Evolutionary conservation across 2,329 filamentous ascomycete species (phyloP).

Genomic region (Pseudopyricularia cyperi): DNA sequence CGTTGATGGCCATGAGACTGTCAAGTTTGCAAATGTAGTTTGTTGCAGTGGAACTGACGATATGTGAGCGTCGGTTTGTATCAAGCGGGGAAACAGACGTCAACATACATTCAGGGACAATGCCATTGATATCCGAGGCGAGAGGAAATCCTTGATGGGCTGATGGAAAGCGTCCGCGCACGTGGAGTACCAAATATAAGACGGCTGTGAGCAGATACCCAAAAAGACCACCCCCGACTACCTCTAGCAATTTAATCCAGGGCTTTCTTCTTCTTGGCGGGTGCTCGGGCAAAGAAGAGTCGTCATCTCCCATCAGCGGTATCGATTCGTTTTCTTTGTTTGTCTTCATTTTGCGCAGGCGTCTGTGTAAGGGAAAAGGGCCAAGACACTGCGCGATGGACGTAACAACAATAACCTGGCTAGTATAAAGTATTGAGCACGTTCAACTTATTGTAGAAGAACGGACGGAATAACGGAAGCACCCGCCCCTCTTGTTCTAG

Average conservation of each 20-base stretch:
- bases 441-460: too few relatives aligned
- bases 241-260: background rate
- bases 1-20: background rate
- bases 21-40: background rate
- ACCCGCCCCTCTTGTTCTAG: too few relatives aligned
- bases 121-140: background rate
- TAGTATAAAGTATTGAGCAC: too few relatives aligned
- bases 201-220: background rate
- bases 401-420: too few relatives aligned
- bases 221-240: background rate
- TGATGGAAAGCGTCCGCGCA: background rate
- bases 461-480: too few relatives aligned
- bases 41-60: background rate
- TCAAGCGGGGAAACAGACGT: background rate
- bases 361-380: too few relatives aligned
- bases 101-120: background rate
- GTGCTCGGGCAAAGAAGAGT: background rate
- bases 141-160: background rate
- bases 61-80: background rate
- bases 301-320: background rate
- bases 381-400: too few relatives aligned
- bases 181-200: background rate
- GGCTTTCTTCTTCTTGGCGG: background rate
- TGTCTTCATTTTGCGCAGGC: too few relatives aligned
- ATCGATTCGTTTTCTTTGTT: background rate